Percentiles rank a stretch among this genome's conserved stretches.
These are phyloP conservation scores for Annulohypoxylon bovei DNA, from an alignment of 495 filamentous ascomycete species.

Conservation along the genomic window DNA sequence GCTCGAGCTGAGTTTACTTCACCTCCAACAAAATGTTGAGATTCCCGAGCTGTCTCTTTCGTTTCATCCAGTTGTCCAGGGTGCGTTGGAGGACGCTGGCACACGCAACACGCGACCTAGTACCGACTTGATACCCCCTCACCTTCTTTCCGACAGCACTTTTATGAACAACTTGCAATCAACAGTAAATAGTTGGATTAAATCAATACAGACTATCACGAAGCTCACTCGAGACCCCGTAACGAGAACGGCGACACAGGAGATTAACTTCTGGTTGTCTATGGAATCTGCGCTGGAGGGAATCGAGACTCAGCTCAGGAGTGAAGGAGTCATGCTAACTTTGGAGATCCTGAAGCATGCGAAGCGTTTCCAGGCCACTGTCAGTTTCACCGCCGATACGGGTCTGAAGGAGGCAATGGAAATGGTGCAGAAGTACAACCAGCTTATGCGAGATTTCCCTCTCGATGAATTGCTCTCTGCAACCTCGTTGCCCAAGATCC, in stretches of 20 bases:
- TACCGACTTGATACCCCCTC: conserved; percentile 76
- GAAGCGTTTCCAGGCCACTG: conserved; percentile 94
- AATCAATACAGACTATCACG: conserved; percentile 96
- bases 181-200: conserved; percentile 95
- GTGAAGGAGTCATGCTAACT: conserved; percentile 89
- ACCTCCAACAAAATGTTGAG: conserved; percentile 97
- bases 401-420: conserved; percentile 94
- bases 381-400: conserved; percentile 95
- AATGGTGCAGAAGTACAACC: conserved; percentile 96
- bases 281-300: conserved; percentile 92
- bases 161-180: conserved; percentile 95
- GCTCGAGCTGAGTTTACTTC: conserved; percentile 84
- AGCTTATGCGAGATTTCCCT: conserved; percentile 97
- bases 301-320: conserved; percentile 86
- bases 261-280: conserved; percentile 98
- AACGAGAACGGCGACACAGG: conserved; percentile 90
- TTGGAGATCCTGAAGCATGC: conserved; percentile 93
- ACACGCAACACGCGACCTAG: conserved; percentile 70
- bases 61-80: conserved; percentile 86
- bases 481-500: conserved; percentile 87
- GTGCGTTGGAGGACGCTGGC: conserved; percentile 78
- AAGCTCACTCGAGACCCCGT: conserved; percentile 89
- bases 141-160: conserved; percentile 80
- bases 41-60: conserved; percentile 89
- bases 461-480: conserved; percentile 93